Percentiles rank a stretch among this genome's conserved stretches.
Conservation (phyloP, 805 yeast species). For the Starmerella floris region DNA sequence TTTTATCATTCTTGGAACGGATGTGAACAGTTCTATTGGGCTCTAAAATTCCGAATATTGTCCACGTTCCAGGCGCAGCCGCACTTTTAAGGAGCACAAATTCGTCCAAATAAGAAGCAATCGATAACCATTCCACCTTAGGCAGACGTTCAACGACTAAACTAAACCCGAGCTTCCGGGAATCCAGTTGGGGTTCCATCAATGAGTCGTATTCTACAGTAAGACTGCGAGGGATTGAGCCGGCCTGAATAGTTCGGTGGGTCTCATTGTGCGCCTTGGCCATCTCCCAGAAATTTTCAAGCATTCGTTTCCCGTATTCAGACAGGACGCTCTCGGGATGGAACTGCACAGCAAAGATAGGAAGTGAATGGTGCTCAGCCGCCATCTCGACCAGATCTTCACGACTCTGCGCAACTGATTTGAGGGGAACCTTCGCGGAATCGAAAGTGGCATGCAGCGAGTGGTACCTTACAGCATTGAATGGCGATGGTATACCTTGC, state of each 20-base stretch:
- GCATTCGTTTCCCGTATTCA: conserved; percentile 42
- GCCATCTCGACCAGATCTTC: conserved; percentile 58
- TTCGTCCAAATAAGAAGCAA: conserved; percentile 26
- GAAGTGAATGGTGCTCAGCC: conserved; percentile 43
- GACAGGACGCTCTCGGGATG: conserved; percentile 96
- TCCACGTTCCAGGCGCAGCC: conserved; percentile 73
- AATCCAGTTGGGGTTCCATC: background rate
- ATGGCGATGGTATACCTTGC: conserved; percentile 30
- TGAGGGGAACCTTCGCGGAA: background rate
- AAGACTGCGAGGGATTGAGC: conserved; percentile 3
- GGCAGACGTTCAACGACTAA: background rate
- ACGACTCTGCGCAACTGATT: conserved; percentile 20
- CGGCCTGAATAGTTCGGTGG: conserved; percentile 1
- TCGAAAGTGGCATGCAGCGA: conserved; percentile 46
- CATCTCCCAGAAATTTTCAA: conserved; percentile 48
- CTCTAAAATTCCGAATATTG: conserved; percentile 54
- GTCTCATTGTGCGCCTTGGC: conserved; percentile 31
- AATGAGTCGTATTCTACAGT: conserved; percentile 6
- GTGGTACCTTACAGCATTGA: conserved; percentile 76
- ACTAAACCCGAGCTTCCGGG: background rate
- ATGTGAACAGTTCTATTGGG: conserved; percentile 13
- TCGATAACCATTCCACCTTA: conserved; percentile 3
- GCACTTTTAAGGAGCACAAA: conserved; percentile 64
- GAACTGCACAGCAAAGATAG: conserved; percentile 89
- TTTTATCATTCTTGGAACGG: conserved; percentile 12